These are phyloP conservation scores for Candida alai DNA, from an alignment of 805 yeast genomes.

Conservation along the genomic window DNA sequence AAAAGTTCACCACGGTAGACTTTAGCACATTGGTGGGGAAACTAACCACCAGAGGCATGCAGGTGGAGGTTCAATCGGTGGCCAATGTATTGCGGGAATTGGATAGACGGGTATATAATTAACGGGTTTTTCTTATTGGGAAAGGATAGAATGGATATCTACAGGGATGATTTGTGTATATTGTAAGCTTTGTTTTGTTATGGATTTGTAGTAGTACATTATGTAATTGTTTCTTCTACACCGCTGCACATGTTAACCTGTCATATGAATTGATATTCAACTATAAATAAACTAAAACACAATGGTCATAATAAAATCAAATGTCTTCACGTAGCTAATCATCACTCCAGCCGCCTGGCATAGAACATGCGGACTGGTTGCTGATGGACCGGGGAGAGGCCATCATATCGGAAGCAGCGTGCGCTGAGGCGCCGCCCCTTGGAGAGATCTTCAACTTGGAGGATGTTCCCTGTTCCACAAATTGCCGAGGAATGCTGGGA, in stretches of 20 bases:
- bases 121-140: conserved; percentile 8
- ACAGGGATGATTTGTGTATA: background rate
- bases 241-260: background rate
- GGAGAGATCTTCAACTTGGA: no score
- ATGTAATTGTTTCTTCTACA: conserved; percentile 1
- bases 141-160: no score
- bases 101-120: conserved; percentile 61
- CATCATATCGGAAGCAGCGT: background rate
- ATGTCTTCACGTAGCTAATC: background rate
- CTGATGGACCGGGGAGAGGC: no score
- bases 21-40: conserved; percentile 71
- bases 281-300: background rate
- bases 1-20: conserved; percentile 69
- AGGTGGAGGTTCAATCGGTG: conserved; percentile 87
- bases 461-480: no score
- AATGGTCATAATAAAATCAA: conserved; percentile 1
- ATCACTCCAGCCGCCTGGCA: conserved; percentile 12
- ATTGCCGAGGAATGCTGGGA: no score
- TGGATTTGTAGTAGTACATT: no score
- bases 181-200: conserved; percentile 2
- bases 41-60: conserved; percentile 78
- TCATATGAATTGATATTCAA: background rate
- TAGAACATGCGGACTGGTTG: conserved; percentile 3
- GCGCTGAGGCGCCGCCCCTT: background rate
- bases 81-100: conserved; percentile 80